Evolutionary conservation across 2,329 filamentous ascomycete genomes (phyloP), one percentile per base, ranked within the genome.

Genomic region (Aspergillus clavatus): DNA sequence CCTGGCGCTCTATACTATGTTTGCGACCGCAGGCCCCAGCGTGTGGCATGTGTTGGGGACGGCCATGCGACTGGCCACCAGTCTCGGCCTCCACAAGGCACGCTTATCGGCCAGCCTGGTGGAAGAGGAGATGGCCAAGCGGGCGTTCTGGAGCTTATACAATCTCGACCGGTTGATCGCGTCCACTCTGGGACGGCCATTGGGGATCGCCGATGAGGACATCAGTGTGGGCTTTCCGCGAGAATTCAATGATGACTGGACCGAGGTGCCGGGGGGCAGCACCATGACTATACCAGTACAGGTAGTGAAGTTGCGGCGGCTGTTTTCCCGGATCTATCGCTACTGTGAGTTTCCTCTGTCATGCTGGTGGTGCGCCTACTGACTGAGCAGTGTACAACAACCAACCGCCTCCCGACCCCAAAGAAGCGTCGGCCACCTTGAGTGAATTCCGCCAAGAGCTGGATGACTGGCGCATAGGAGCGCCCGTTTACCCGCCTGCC

Each of bases 71-170:
- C 56, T 70, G 24, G 60, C 67, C 1, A 66, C 60, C 7, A 69
- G 67, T 40, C 52, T 70, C 18, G 66, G 63, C 8, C 40, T 70
- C 12, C 67, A 70, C 48, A 68, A 67, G 38, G 47, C 51, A 12
- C 58, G 60, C 19, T 53, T 58, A 1, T 52, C 57, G 26, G 44
- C 60, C 3, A 61, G 52, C 40, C 22, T 61, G 35, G 39, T 61
- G 6, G 67, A 69, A 37, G 61, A 68, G 23, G 67, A 72, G 42
- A 66, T 70, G 60, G 54, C 62, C 2, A 71, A 69, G 43, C 65
- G 69, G n/a, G 65, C 64, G 1, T 72, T 72, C 46, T 72, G 69
- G 69, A 69, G 67, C 52, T 55, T 69, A 6, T 71, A 72, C 46
- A 71, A 70, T n/a, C 58, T 72, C 2, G 69, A 72, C 40, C 61